Conservation (phyloP, 2,329 filamentous ascomycete genomes). For the Plectosphaerella plurivora region DNA sequence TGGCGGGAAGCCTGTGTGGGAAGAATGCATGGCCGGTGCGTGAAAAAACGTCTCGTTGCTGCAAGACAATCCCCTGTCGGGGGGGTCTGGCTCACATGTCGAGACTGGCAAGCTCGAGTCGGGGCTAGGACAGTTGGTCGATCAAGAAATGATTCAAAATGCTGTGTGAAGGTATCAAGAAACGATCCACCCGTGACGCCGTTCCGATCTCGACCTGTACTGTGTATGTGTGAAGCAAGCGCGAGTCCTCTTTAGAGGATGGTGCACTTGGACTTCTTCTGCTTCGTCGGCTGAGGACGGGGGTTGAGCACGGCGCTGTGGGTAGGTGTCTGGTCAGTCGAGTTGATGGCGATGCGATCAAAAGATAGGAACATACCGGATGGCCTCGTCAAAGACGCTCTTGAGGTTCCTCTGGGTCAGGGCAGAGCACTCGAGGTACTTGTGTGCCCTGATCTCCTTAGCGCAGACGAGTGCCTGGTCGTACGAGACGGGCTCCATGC, state of each 20-base stretch:
- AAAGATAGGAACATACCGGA: constrained; percentile 62
- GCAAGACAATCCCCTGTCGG: not conserved
- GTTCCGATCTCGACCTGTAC: constrained; percentile 6
- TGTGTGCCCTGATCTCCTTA: constrained; percentile 92
- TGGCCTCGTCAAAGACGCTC: constrained; percentile 98
- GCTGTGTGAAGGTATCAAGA: constrained; percentile 3
- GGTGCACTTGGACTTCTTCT: constrained; percentile 64
- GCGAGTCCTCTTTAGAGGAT: constrained; percentile 51
- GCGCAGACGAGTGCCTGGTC: constrained; percentile 84
- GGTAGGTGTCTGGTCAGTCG: constrained; percentile 10
- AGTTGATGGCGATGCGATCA: not conserved
- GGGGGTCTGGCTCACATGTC: not conserved
- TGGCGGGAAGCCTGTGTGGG: not conserved
- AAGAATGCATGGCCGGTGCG: constrained; percentile 1
- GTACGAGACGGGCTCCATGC: constrained; percentile 96
- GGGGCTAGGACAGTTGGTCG: not conserved
- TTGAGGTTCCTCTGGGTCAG: constrained; percentile 95
- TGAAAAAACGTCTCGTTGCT: constrained; percentile 2
- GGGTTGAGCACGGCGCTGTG: constrained; percentile 68
- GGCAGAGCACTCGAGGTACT: constrained; percentile 97
- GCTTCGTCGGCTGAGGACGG: constrained; percentile 50
- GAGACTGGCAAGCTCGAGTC: not conserved
- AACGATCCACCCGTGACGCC: constrained; percentile 4
- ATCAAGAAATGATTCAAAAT: constrained; percentile 5
- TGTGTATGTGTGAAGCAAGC: not conserved